These are phyloP conservation scores for Nicotiana otophora DNA, from an alignment of 257 asterid genomes.

Conservation along the genomic window DNA sequence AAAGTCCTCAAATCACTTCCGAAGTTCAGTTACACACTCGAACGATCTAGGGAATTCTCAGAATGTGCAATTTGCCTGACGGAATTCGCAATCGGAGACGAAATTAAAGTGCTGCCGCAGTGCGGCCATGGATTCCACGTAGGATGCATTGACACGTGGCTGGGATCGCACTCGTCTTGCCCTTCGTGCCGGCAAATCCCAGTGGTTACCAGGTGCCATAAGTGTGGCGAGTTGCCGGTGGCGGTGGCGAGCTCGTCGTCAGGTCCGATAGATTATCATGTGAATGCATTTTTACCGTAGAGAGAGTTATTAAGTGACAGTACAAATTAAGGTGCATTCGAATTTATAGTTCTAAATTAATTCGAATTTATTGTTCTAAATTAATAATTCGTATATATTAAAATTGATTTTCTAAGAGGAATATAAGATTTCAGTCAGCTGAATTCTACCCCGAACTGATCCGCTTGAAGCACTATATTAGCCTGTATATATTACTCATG, in stretches of 20 bases:
- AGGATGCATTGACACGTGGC: slow-evolving; percentile 30
- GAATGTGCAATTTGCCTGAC: slow-evolving; percentile 29
- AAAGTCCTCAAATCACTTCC: slow-evolving; percentile 23
- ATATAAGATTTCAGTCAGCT: too few relatives aligned
- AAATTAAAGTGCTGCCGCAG: slow-evolving; percentile 20
- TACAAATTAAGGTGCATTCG: not conserved
- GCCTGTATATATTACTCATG: not conserved
- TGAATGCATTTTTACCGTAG: slow-evolving; percentile 15
- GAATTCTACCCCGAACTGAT: too few relatives aligned
- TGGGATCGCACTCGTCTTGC: slow-evolving; percentile 24
- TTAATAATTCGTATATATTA: too few relatives aligned
- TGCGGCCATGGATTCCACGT: slow-evolving; percentile 32
- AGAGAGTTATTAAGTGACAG: not conserved
- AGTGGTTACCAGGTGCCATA: slow-evolving; percentile 18
- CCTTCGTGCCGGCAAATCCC: slow-evolving; percentile 28
- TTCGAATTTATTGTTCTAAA: too few relatives aligned
- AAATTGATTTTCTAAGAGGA: too few relatives aligned
- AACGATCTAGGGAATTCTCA: not conserved
- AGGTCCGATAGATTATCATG: slow-evolving; percentile 7
- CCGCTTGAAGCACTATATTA: not conserved
- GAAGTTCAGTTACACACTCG: slow-evolving; percentile 11
- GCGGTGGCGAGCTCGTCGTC: not conserved
- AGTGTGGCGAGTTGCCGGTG: slow-evolving; percentile 19
- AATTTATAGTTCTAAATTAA: too few relatives aligned
- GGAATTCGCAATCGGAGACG: slow-evolving; percentile 20